Base-by-base conservation (phyloP, 192 early-diverging fungal species). In the Dissophora globulifera region DNA sequence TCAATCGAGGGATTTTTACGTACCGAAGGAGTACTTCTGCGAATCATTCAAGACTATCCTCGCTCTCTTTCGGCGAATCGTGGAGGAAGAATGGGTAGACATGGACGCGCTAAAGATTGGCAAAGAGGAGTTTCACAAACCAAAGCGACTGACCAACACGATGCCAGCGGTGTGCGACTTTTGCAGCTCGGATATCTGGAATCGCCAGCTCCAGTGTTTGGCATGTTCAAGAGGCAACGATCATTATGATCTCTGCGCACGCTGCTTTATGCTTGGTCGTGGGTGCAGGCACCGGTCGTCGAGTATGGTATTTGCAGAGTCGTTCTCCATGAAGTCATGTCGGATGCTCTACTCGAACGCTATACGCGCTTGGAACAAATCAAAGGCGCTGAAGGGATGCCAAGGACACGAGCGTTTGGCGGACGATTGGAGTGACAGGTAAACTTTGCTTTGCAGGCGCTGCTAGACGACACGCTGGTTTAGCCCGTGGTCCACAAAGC, bases 1-100 rank as follows among this genome's bases (percentile, higher is more conserved):
- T n/a, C 69, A 76, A 15, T 41, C 32, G 4, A n/a, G 20, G 11
- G 4, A 40, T 11, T 27, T 66, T 16, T 42, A 50, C 4, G 4
- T 67, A 43, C 29, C 72, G 11, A 50, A 59, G 19, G 47, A 59
- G 9, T 13, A 54, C 2, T 76, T 76, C n/a, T 47, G 55, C 19
- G 35, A 67, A 33, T 59, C 62, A 1, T 76, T 56, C 72, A 61
- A 56, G 22, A 49, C 35, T 19, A 38, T 76, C 0, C 16, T 76
- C 8, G 25, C 29, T 1, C 58, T 76, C 16, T 76, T 56, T 27
- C 20, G 19, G 19, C n/a, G 25, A n/a, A 67, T 76, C 15, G 58
- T 67, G 2, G 72, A 76, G 30, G 63, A 67, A 12, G 72, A 76
- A 45, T 76, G 72, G 72, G 51, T 76, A 4, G 72, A 76, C 20